phyloP scores from a whole-genome alignment of 805 yeast genomes.

The Dipodascus albidus region DNA sequence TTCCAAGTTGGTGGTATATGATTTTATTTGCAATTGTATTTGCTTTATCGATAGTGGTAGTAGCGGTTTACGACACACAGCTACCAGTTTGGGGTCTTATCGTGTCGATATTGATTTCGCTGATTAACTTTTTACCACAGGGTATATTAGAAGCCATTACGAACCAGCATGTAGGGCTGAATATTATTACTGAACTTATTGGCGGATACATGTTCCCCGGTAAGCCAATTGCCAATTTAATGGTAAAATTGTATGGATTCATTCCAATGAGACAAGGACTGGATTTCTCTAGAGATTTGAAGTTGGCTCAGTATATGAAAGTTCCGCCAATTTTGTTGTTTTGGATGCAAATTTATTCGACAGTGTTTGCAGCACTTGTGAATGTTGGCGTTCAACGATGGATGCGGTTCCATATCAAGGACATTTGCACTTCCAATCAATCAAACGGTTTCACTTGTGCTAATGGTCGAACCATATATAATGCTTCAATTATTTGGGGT shows the following conservation, averaged over 20 bases:
- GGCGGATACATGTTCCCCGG: conserved; percentile 59
- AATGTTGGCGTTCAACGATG: conserved; percentile 32
- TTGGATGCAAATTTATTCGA: conserved; percentile 33
- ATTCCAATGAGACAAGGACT: conserved; percentile 54
- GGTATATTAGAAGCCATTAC: conserved; percentile 6
- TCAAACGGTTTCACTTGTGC: conserved; percentile 35
- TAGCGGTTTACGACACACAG: conserved; percentile 5
- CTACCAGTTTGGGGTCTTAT: conserved; percentile 5
- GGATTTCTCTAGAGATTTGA: conserved; percentile 43
- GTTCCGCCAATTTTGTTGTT: conserved; percentile 49
- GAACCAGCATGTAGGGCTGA: conserved; percentile 32
- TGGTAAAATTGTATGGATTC: conserved; percentile 46
- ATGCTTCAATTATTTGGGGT: conserved; percentile 48
- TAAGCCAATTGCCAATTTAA: conserved; percentile 48
- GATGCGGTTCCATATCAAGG: conserved; percentile 30
- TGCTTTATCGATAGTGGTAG: conserved; percentile 19
- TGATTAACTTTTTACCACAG: conserved; percentile 2
- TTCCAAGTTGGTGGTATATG: conserved; percentile 34
- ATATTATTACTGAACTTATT: conserved; percentile 51
- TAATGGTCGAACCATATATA: conserved; percentile 29
- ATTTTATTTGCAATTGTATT: conserved; percentile 18
- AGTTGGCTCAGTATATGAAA: conserved; percentile 48
- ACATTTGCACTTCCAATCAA: conserved; percentile 34
- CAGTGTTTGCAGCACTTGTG: conserved; percentile 32
- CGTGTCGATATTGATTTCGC: conserved; percentile 4